A percentile compares a stretch with the other conserved stretches of the same genome.
phyloP scores from a whole-genome alignment of 202 grass and related monocot genomes.

The Hordeum pubiflorum region DNA sequence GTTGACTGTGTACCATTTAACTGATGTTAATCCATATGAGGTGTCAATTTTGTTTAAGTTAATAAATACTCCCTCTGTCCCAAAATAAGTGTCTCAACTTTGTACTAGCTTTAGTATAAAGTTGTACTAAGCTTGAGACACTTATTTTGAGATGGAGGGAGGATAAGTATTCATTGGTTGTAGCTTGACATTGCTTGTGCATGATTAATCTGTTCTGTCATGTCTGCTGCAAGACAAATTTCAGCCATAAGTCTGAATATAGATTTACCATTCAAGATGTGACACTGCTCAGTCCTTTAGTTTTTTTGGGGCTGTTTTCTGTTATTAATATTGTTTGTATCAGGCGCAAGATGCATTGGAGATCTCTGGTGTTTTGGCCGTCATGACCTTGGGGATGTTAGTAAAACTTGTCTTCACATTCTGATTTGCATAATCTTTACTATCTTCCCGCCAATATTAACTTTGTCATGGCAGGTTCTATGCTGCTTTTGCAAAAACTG shows the following conservation, averaged over 20 bases:
- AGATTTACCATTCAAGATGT: not conserved
- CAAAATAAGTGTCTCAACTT: not conserved
- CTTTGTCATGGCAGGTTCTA: constrained; percentile 64
- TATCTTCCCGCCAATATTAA: not conserved
- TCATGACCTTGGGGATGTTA: constrained; percentile 99
- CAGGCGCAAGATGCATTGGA: constrained; percentile 84
- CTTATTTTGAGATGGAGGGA: too few species aligned
- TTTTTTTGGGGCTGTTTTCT: constrained; percentile 4
- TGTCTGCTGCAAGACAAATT: not conserved
- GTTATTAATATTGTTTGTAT: constrained; percentile 28
- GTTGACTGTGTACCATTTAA: not conserved
- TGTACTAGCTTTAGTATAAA: too few species aligned
- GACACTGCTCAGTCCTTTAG: not conserved
- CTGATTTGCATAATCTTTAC: constrained; percentile 3
- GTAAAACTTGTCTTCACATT: constrained; percentile 31
- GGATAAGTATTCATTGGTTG: not conserved
- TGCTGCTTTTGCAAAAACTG: constrained; percentile 93
- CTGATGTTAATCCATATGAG: not conserved
- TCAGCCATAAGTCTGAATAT: not conserved
- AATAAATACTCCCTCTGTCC: too few species aligned
- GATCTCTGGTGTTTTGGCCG: constrained; percentile 81
- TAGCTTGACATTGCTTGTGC: not conserved
- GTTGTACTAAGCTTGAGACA: too few species aligned
- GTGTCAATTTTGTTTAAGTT: not conserved
- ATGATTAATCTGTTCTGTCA: constrained; percentile 5